Conservation (phyloP, 768 basidiomycete genomes). For the Candolleomyces efflorescens region DNA sequence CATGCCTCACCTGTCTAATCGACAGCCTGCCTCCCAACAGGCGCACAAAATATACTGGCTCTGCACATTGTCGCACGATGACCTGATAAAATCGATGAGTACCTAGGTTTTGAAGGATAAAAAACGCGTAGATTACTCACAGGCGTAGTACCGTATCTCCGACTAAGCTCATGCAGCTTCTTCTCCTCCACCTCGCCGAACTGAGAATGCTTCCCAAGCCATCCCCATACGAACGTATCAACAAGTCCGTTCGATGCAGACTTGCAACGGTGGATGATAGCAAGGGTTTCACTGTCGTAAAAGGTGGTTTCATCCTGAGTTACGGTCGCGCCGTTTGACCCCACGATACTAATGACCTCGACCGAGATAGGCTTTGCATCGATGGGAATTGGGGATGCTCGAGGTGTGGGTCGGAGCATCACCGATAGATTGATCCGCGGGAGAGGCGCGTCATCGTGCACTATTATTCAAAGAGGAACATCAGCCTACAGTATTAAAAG, state of each 20-base stretch:
- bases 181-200: slow-evolving; percentile 57
- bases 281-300: slow-evolving; percentile 70
- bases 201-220: slow-evolving; percentile 57
- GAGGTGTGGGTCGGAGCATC: slow-evolving; percentile 30
- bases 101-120: not conserved
- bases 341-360: slow-evolving; percentile 60
- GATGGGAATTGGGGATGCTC: slow-evolving; percentile 19
- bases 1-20: slow-evolving; percentile 62
- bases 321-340: slow-evolving; percentile 43
- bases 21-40: slow-evolving; percentile 66
- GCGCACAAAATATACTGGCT: slow-evolving; percentile 58
- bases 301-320: slow-evolving; percentile 49
- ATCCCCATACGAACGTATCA: slow-evolving; percentile 69
- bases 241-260: slow-evolving; percentile 61
- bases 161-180: slow-evolving; percentile 67
- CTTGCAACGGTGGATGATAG: slow-evolving; percentile 67
- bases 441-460: slow-evolving; percentile 36
- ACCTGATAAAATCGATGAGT: slow-evolving; percentile 21
- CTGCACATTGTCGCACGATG: slow-evolving; percentile 54
- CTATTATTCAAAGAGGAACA: not conserved
- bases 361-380: slow-evolving; percentile 62
- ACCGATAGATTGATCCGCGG: slow-evolving; percentile 45
- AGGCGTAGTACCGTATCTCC: slow-evolving; percentile 63
- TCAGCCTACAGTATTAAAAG: not conserved
- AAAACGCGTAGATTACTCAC: slow-evolving; percentile 32